A percentile compares a stretch with the other conserved stretches of the same genome.
Conservation (phyloP, 2,329 filamentous ascomycete genomes). For the Trichoderma pleuroti region DNA sequence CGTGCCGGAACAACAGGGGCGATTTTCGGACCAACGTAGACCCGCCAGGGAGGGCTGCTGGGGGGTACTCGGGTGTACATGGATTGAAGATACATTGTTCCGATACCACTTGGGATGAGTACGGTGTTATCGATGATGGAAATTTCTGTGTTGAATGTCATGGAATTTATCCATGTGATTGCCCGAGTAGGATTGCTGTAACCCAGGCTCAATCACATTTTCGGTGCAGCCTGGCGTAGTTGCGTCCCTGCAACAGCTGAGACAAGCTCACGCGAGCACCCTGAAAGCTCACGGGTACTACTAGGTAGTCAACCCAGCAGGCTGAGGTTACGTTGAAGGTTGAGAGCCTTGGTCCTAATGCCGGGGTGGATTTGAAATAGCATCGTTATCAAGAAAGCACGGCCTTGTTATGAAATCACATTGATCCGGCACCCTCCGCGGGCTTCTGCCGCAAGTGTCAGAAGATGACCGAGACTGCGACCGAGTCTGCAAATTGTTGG, state of each 20-base stretch:
- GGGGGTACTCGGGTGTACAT: neutral
- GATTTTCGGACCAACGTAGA: slow-evolving; percentile 9
- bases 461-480: neutral
- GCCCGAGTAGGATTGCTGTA: neutral
- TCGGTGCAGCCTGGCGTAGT: neutral
- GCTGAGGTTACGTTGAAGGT: neutral
- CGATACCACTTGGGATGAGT: neutral
- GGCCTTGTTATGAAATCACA: neutral
- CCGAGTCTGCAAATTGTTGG: neutral
- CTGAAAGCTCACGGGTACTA: neutral
- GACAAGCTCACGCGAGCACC: neutral
- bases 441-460: neutral
- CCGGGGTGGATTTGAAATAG: neutral
- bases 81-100: neutral
- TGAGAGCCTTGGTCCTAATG: too few relatives aligned
- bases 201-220: neutral
- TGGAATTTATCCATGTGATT: neutral
- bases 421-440: neutral
- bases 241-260: neutral
- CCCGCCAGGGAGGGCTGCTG: neutral
- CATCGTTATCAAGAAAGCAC: neutral
- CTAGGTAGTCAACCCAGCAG: neutral
- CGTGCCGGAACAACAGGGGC: slow-evolving; percentile 14
- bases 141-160: neutral
- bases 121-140: neutral